Conservation (phyloP, 2,329 filamentous ascomycete genomes). For the Akanthomyces muscarius region DNA sequence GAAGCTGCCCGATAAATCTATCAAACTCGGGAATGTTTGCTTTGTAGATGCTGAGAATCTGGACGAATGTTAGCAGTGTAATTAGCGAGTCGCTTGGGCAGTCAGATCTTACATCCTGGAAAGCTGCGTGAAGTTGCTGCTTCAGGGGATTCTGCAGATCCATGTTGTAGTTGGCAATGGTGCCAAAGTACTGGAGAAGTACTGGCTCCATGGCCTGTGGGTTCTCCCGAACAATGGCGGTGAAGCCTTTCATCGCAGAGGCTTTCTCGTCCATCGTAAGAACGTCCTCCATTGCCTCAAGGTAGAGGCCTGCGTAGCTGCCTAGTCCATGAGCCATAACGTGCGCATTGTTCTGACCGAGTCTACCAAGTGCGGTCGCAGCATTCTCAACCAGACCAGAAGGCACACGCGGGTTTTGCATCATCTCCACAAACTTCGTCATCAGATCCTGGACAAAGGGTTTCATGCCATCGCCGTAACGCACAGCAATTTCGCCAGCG, state of each 20-base stretch:
- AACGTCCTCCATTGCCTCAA: constrained; percentile 77
- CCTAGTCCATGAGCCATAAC: constrained; percentile 73
- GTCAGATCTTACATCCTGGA: constrained; percentile 63
- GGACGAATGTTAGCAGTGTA: constrained; percentile 12
- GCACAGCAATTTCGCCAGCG: constrained; percentile 83
- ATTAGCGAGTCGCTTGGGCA: background rate
- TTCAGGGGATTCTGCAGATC: constrained; percentile 57
- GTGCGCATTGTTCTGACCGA: constrained; percentile 76
- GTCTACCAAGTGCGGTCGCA: constrained; percentile 82
- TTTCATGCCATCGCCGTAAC: constrained; percentile 68
- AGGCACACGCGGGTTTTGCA: constrained; percentile 80
- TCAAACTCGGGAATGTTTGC: constrained; percentile 57
- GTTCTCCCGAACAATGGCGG: constrained; percentile 76
- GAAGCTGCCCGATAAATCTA: constrained; percentile 50
- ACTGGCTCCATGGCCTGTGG: constrained; percentile 88
- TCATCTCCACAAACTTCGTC: constrained; percentile 72
- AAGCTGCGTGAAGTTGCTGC: constrained; percentile 64
- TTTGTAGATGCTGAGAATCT: constrained; percentile 54
- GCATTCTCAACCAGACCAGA: constrained; percentile 89
- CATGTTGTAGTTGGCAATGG: constrained; percentile 75
- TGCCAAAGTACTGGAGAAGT: constrained; percentile 74
- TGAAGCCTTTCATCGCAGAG: constrained; percentile 88
- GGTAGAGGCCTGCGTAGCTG: constrained; percentile 77
- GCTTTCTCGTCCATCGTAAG: constrained; percentile 91
- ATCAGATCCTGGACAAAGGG: constrained; percentile 76